Evolutionary conservation across 345 rosid genomes (phyloP).

Genomic region (Boechera retrofracta): DNA sequence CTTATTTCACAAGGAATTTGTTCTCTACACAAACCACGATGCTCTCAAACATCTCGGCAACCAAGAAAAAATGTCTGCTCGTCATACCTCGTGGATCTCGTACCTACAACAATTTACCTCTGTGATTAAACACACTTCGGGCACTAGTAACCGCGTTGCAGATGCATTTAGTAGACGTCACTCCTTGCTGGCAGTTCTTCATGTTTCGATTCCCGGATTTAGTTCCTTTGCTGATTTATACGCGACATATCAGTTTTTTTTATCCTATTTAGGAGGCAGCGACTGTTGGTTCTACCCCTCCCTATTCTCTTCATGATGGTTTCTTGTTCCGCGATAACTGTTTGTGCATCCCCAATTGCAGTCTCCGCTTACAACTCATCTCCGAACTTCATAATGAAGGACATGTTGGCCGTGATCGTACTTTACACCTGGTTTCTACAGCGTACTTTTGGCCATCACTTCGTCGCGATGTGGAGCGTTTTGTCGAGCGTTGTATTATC

Average conservation of each 20-base stretch:
- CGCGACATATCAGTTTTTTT: background rate
- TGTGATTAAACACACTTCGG: background rate
- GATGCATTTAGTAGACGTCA: background rate
- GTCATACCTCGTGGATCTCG: background rate
- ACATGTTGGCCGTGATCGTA: background rate
- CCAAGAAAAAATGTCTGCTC: background rate
- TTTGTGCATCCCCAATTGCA: background rate
- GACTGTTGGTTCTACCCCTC: background rate
- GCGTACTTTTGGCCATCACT: background rate
- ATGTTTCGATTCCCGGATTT: background rate
- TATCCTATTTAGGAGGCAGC: background rate
- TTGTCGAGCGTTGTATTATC: background rate
- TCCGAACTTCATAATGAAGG: background rate
- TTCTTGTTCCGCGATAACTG: background rate
- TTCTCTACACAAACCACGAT: no score
- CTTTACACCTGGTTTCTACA: background rate
- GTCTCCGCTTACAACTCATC: background rate
- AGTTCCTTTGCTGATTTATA: background rate
- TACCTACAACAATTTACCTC: background rate
- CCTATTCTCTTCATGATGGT: background rate
- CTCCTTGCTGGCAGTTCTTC: background rate
- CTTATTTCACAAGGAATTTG: background rate
- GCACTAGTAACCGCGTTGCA: background rate
- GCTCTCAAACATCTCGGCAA: background rate
- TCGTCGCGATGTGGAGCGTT: background rate